Percentiles rank a stretch among this genome's conserved stretches.
phyloP scores from a whole-genome alignment of 495 filamentous ascomycete genomes.

The Daldinia concentrica region DNA sequence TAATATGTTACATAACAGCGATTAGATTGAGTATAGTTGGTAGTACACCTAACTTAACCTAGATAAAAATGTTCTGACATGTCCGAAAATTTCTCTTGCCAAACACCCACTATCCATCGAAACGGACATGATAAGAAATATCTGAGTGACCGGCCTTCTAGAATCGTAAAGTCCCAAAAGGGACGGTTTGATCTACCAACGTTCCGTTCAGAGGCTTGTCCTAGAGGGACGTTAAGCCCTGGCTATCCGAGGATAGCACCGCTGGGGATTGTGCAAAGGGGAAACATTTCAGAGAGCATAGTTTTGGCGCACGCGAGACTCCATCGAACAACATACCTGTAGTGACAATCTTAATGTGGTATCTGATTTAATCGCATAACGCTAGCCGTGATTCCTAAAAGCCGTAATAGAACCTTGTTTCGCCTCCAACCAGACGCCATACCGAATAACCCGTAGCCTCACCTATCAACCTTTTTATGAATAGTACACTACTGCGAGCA shows the following conservation, averaged over 20 bases:
- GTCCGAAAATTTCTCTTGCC: constrained; percentile 80
- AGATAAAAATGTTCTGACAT: constrained; percentile 35
- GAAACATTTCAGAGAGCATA: constrained; percentile 12
- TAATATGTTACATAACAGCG: background rate
- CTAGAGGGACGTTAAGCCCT: constrained; percentile 58
- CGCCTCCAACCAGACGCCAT: constrained; percentile 39
- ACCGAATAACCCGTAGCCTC: constrained; percentile 37
- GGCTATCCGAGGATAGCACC: constrained; percentile 63
- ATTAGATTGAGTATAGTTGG: background rate
- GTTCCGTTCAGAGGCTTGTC: constrained; percentile 63
- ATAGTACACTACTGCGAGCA: constrained; percentile 35
- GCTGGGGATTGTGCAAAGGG: constrained; percentile 47
- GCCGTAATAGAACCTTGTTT: constrained; percentile 26
- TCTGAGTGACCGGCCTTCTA: constrained; percentile 72
- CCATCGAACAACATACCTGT: constrained; percentile 36
- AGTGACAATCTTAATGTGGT: constrained; percentile 38
- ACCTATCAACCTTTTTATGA: constrained; percentile 35
- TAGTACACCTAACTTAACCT: background rate
- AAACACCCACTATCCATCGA: constrained; percentile 64
- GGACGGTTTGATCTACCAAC: constrained; percentile 64
- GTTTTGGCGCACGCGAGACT: constrained; percentile 17
- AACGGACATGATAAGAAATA: constrained; percentile 52
- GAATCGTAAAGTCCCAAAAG: constrained; percentile 58
- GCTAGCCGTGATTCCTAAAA: constrained; percentile 31
- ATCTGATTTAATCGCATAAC: constrained; percentile 43